These are phyloP conservation scores for Thyridium curvatum DNA, from an alignment of 2,329 filamentous ascomycete species.

Conservation along the genomic window DNA sequence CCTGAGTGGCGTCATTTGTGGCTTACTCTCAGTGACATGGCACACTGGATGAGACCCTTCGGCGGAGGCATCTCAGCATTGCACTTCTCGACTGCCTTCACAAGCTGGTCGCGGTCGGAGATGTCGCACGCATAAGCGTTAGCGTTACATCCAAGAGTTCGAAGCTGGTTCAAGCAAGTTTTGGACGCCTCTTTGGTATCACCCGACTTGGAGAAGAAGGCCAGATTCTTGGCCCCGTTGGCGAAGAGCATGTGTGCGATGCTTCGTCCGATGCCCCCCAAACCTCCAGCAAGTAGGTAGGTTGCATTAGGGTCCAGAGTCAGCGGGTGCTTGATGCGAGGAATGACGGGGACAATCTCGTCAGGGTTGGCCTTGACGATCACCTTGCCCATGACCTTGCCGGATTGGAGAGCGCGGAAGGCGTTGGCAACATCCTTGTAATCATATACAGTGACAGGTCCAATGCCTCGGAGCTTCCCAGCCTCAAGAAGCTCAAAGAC, in stretches of 20 bases:
- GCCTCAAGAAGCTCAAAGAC: not conserved
- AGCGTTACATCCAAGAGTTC: too few relatives aligned
- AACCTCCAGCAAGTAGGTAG: slow-evolving; percentile 29
- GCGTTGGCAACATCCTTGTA: not conserved
- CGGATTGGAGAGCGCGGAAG: not conserved
- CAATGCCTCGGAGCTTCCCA: not conserved
- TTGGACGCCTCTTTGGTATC: too few relatives aligned
- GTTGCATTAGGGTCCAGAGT: slow-evolving; percentile 7
- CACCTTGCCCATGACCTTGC: not conserved
- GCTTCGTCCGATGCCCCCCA: slow-evolving; percentile 26
- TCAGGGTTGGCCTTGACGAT: not conserved
- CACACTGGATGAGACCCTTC: too few relatives aligned
- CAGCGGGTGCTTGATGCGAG: too few relatives aligned
- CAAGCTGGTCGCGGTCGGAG: too few relatives aligned
- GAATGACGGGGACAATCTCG: too few relatives aligned
- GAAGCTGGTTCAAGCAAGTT: too few relatives aligned
- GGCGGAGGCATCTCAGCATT: too few relatives aligned
- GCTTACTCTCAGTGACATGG: too few relatives aligned
- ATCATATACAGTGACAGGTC: not conserved
- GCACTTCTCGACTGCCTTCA: too few relatives aligned
- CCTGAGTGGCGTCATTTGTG: too few relatives aligned
- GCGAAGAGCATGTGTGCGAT: slow-evolving; percentile 23
- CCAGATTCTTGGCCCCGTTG: slow-evolving; percentile 20
- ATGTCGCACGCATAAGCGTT: too few relatives aligned
- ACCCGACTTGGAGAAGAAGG: slow-evolving; percentile 13